Evolutionary conservation across 768 basidiomycete genomes (phyloP).

Genomic region (Boletus vermiculosoides): DNA sequence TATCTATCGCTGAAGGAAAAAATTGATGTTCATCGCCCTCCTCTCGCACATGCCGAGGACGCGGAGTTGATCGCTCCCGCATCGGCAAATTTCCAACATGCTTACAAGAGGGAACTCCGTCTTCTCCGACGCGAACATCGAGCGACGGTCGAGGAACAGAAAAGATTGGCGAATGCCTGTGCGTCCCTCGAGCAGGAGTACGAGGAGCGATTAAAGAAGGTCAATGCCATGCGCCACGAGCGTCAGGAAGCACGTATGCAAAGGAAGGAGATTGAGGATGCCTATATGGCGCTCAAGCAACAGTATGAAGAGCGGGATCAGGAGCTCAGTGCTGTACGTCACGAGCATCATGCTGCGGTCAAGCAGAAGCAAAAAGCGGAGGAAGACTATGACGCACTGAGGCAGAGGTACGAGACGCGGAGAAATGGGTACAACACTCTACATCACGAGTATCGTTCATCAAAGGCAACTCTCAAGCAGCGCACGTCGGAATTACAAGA

Average conservation of each 20-base stretch:
- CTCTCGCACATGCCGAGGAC: background rate
- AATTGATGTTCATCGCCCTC: background rate
- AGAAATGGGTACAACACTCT: constrained; percentile 14
- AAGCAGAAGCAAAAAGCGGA: too few relatives aligned
- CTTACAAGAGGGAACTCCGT: constrained; percentile 7
- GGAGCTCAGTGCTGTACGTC: constrained; percentile 5
- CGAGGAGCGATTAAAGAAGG: constrained; percentile 9
- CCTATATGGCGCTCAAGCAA: constrained; percentile 18
- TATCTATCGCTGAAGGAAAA: background rate
- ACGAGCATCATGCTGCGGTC: background rate
- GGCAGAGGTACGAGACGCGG: constrained; percentile 3
- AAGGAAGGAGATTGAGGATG: constrained; percentile 10
- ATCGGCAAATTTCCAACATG: background rate
- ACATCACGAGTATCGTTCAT: constrained; percentile 8
- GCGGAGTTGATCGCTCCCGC: background rate
- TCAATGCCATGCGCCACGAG: constrained; percentile 2
- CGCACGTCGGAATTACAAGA: constrained; percentile 43
- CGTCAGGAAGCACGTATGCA: background rate
- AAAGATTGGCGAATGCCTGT: background rate
- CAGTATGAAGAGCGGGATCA: constrained; percentile 11
- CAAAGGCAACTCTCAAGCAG: constrained; percentile 32
- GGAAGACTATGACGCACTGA: too few relatives aligned
- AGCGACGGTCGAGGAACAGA: constrained; percentile 7
- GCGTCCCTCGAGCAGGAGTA: constrained; percentile 1
- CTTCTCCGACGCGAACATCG: constrained; percentile 4